phyloP scores from a whole-genome alignment of 1,284 basidiomycete genomes.

The Xerocomus nothofagi region DNA sequence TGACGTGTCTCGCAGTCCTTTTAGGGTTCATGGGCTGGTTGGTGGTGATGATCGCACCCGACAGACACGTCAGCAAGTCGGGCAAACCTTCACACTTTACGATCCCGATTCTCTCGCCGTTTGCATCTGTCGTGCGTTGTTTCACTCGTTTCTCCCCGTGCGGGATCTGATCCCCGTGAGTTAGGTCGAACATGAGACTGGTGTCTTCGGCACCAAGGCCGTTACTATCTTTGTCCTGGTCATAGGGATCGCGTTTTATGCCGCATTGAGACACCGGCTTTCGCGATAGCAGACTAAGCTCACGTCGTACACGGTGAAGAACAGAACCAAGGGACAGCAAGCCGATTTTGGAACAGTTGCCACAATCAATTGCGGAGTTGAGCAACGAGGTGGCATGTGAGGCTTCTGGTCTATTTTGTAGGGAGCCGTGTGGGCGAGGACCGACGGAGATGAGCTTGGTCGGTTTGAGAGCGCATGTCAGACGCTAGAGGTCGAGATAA shows the following conservation, averaged over 20 bases:
- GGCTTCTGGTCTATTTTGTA: not conserved
- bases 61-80: constrained; percentile 33
- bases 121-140: constrained; percentile 60
- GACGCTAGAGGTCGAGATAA: not conserved
- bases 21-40: constrained; percentile 45
- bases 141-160: not conserved
- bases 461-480: not conserved
- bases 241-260: constrained; percentile 41
- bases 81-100: constrained; percentile 54
- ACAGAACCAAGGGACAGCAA: not conserved
- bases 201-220: constrained; percentile 48
- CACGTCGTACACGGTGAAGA: not conserved
- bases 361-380: constrained; percentile 4
- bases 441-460: constrained; percentile 12
- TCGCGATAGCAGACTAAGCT: constrained; percentile 1
- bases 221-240: constrained; percentile 41
- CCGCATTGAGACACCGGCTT: constrained; percentile 29
- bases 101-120: constrained; percentile 67
- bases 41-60: constrained; percentile 28
- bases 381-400: constrained; percentile 9
- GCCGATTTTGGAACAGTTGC: constrained; percentile 6
- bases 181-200: constrained; percentile 66
- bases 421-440: not conserved
- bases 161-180: constrained; percentile 9
- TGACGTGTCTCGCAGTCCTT: constrained; percentile 41